These are phyloP conservation scores for Geranium rotundifolium DNA, from an alignment of 345 rosid genomes.

Conservation along the genomic window DNA sequence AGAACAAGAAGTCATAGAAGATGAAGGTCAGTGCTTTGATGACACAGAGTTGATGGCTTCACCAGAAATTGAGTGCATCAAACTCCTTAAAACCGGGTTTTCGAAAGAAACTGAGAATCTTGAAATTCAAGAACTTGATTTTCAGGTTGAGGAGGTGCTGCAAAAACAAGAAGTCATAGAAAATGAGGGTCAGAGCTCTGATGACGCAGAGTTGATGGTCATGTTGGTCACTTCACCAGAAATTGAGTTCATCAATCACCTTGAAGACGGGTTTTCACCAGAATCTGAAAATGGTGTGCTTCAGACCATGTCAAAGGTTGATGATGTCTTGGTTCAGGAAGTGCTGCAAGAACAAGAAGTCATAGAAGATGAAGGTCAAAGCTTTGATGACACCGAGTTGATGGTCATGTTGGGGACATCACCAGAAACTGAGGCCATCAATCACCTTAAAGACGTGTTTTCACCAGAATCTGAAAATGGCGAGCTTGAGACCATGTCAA, in stretches of 20 bases:
- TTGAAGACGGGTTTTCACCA: conserved; percentile 8
- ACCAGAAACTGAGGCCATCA: conserved; percentile 15
- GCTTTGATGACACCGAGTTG: neutral
- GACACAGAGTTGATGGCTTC: neutral
- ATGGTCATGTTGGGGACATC: neutral
- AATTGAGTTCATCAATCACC: conserved; percentile 12
- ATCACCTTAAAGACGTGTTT: conserved; percentile 3
- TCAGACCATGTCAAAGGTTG: too few relatives aligned
- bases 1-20: conserved; percentile 11
- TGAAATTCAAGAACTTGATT: conserved; percentile 18
- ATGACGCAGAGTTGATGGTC: neutral
- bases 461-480: neutral
- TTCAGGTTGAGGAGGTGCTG: conserved; percentile 13
- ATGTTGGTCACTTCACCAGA: conserved; percentile 7
- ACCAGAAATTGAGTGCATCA: conserved; percentile 15
- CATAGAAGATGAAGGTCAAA: neutral
- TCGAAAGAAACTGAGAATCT: conserved; percentile 11
- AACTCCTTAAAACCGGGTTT: conserved; percentile 2
- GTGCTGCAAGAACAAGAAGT: conserved; percentile 16
- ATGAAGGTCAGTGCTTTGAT: neutral
- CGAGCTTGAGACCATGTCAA: too few relatives aligned
- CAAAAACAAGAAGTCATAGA: conserved; percentile 13
- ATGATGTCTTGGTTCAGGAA: conserved; percentile 17
- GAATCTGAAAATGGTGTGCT: conserved; percentile 14
- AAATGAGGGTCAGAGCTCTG: neutral